Base-by-base conservation (phyloP, 257 asterid species). In the Solanum phureja region DNA sequence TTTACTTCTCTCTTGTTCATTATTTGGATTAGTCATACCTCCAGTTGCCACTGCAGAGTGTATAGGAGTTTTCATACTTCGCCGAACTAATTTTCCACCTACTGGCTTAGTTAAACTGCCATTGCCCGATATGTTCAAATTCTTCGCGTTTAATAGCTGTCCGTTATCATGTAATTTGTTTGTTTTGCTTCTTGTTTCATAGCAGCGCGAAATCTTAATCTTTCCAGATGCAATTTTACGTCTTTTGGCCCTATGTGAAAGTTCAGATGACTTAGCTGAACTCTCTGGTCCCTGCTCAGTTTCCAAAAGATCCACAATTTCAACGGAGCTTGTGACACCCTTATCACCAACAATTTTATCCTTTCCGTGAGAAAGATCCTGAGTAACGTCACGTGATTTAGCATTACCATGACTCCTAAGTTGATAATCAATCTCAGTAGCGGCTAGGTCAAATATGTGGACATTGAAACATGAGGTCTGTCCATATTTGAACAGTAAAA, bases 381-480 rank as follows among this genome's bases (percentile, higher is more conserved):
- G 76, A 69, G 21, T 8, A 75, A 75, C 11, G 8, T 37, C 56
- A 75, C 10, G 10, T 75, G 27, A 11, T 75, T 35, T 75, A 75
- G 83, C 56, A 38, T 75, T 23, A 23, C 31, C 83, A 21, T 37
- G 56, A 74, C 27, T n/a, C 46, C 82, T 31, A 31, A 29, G 40
- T 71, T 82, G 88, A 86, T 86, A 86, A 8, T 69, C 33, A 85
- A 88, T 37, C 75, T 90, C 89, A 18, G 87, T 38, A 10, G 87
- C 83, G 3, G 86, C 60, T 23, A 88, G 66, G 35, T 88, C 89
- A 56, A 87, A 86, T n/a, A 86, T 72, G 13, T 12, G 64, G 24
- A 90, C 86, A 27, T 37, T 56, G 52, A 90, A 90, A 29, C 21
- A 44, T 16, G 89, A 90, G 3, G 49, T 71, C 56, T 49, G 66